Conservation (phyloP, 345 rosid species). For the Bruguiera sexangula region DNA sequence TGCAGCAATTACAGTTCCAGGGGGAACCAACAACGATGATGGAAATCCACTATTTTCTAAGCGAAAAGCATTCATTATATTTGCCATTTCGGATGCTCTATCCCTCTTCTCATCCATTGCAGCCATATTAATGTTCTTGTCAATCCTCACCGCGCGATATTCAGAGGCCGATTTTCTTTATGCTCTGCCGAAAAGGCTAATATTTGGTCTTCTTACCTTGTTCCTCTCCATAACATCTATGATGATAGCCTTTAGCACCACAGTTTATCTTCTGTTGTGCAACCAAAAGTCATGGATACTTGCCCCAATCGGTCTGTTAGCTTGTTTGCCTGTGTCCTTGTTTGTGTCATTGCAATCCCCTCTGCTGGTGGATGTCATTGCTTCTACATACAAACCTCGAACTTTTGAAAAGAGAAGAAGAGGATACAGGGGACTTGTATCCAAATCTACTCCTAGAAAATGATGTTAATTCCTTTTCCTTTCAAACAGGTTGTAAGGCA, state of each 20-base stretch:
- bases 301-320: not conserved
- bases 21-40: constrained; percentile 2
- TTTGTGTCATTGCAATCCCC: constrained; percentile 18
- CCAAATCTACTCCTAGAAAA: too few species aligned
- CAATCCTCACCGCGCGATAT: constrained; percentile 18
- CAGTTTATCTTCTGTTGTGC: not conserved
- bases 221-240: constrained; percentile 13
- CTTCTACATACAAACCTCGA: constrained; percentile 8
- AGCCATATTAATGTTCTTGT: constrained; percentile 17
- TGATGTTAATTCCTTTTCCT: too few species aligned
- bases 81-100: constrained; percentile 15
- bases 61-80: constrained; percentile 11
- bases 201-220: constrained; percentile 15
- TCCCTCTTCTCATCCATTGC: constrained; percentile 16
- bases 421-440: too few species aligned
- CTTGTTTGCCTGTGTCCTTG: constrained; percentile 1
- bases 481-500: too few species aligned
- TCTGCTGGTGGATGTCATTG: constrained; percentile 11
- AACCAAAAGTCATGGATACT: constrained; percentile 2
- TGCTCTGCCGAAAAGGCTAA: constrained; percentile 9
- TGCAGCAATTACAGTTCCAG: constrained; percentile 24
- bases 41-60: constrained; percentile 12
- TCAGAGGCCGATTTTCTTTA: constrained; percentile 17
- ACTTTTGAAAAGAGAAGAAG: not conserved
- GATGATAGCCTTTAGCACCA: constrained; percentile 14